A percentile compares a stretch with the other conserved stretches of the same genome.
Conservation (phyloP, 805 yeast species). For the Zygotorulaspora florentina region DNA sequence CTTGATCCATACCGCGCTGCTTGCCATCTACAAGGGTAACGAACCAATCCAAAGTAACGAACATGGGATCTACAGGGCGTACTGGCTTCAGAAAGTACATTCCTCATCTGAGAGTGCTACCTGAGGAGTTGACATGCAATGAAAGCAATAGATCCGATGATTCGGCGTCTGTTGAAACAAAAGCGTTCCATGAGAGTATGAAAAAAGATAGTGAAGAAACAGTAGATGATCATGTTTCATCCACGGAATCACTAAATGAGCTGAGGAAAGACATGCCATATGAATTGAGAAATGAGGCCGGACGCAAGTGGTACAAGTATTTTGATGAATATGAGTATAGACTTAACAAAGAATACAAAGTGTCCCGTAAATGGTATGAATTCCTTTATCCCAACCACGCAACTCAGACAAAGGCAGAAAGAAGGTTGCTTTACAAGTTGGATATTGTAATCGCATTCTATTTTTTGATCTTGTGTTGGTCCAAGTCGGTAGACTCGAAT, state of each 20-base stretch:
- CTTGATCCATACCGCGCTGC: not conserved
- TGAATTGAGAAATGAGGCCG: conserved; percentile 39
- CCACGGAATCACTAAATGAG: conserved; percentile 8
- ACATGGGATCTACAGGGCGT: not conserved
- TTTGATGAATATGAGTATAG: conserved; percentile 53
- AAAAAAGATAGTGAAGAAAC: conserved; percentile 1
- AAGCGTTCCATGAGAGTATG: conserved; percentile 2
- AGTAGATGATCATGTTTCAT: not conserved
- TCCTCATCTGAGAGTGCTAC: conserved; percentile 28
- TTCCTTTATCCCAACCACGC: conserved; percentile 35
- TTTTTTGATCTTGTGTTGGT: conserved; percentile 61
- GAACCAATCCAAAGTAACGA: no score
- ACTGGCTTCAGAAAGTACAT: conserved; percentile 12
- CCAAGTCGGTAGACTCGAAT: conserved; percentile 58
- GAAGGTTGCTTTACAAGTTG: conserved; percentile 46
- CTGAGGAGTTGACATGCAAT: conserved; percentile 15
- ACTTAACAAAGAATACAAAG: conserved; percentile 32
- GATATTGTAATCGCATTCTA: conserved; percentile 55
- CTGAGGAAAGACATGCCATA: conserved; percentile 34
- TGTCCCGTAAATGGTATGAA: conserved; percentile 34
- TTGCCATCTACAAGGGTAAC: not conserved
- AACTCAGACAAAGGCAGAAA: conserved; percentile 41
- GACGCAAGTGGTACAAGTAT: conserved; percentile 43
- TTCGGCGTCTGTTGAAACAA: conserved; percentile 4
- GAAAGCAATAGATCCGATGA: conserved; percentile 2